Base-by-base conservation (phyloP, 495 filamentous ascomycete species). In the Annulohypoxylon moriforme region DNA sequence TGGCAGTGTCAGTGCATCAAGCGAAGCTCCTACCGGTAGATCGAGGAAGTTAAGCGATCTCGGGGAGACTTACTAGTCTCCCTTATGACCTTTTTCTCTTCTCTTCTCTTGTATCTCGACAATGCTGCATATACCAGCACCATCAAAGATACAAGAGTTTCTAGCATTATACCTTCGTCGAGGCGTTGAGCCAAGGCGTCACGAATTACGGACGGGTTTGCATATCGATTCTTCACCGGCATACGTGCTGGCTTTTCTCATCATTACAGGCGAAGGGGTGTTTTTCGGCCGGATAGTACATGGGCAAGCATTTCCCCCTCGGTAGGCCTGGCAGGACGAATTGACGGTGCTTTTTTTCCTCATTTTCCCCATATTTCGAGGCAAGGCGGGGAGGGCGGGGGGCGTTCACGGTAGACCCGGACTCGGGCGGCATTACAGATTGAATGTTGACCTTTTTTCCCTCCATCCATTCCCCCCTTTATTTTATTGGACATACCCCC, bases 51-150 rank as follows among this genome's bases (percentile, higher is more conserved):
- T 85, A 58, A 82, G 78, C 60, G 83, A 85, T 55, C 75, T 85
- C 24, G 83, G 83, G 16, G 83, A 85, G 78, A 85, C 82, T 3
- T 85, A 85, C 60, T 85, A 80, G 44, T 40, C 56, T 18, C 9
- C 33, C 25, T 67, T 59, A 24, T 36, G n/a, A 31, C 40, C 46
- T 57, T 34, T 69, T 34, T 68, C 42, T 65, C 67, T 67, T 65
- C 65, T 71, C 74, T 75, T 73, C 68, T 74, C 47, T 60, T 72
- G 62, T 72, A 72, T 42, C 38, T 53, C 66, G 59, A 25, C 55
- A 69, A 49, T 64, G 56, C 44, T 46, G n/a, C 50, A 31, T 53
- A 20, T 42, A 69, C 59, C 44, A 14, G 56, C 50, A 67, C 49
- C 50, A 33, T 56, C 60, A 20, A 73, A 38, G 52, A 36, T 49